Conservation (phyloP, 257 asterid species). For the Penstemon newberryi region DNA sequence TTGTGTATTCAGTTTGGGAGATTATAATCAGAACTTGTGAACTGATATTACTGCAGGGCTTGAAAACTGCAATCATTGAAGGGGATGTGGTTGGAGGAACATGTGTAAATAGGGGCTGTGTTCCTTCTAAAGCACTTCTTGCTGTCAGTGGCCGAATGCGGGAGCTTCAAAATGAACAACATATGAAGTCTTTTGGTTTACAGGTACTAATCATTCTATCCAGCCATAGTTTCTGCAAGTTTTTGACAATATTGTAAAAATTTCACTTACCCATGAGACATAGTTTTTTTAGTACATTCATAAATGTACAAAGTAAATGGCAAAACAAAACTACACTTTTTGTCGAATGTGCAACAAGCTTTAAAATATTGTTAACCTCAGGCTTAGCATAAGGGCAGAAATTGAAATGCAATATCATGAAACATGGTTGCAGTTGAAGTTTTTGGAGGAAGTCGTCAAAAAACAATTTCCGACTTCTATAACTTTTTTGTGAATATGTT, state of each 20-base stretch:
- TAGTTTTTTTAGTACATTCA: background rate
- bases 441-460: no score
- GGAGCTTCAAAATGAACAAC: conserved; percentile 85
- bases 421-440: no score
- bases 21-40: background rate
- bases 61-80: conserved; percentile 86
- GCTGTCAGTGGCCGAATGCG: conserved; percentile 48
- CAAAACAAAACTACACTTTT: background rate
- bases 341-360: background rate
- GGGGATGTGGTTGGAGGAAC: conserved; percentile 93
- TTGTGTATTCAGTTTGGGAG: no score
- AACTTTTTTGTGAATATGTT: no score
- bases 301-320: background rate
- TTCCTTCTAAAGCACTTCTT: conserved; percentile 62
- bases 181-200: conserved; percentile 81
- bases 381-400: background rate
- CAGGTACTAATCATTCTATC: conserved; percentile 54
- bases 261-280: conserved; percentile 13
- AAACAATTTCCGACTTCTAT: no score
- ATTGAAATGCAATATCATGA: background rate
- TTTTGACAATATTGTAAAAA: conserved; percentile 14
- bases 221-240: conserved; percentile 1
- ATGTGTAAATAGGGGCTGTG: conserved; percentile 88
- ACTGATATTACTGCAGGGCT: conserved; percentile 50
- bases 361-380: background rate